Evolutionary conservation across 2,329 filamentous ascomycete genomes (phyloP).

Genomic region (Mariannaea sp.): DNA sequence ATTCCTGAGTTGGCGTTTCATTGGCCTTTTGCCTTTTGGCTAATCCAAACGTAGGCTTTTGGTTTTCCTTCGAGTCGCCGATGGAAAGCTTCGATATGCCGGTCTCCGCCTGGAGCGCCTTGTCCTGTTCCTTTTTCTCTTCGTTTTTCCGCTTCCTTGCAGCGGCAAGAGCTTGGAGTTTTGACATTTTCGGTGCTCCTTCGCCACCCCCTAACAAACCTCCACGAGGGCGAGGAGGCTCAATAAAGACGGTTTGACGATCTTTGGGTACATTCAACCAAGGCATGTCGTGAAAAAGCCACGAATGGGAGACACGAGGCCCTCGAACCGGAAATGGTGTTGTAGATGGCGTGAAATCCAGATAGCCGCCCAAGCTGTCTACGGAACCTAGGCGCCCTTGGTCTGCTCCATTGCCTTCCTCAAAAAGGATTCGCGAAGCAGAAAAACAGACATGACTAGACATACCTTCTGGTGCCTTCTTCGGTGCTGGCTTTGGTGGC

Average conservation of each 20-base stretch:
- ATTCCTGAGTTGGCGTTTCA: constrained; percentile 2
- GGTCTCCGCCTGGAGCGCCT: constrained; percentile 33
- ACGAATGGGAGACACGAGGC: constrained; percentile 43
- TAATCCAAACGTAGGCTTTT: constrained; percentile 15
- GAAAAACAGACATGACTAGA: constrained; percentile 42
- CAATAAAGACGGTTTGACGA: constrained; percentile 68
- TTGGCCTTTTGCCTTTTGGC: constrained; percentile 35
- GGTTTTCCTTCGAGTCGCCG: constrained; percentile 41
- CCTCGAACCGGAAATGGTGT: constrained; percentile 26
- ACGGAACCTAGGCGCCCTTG: constrained; percentile 28
- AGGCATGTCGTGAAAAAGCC: constrained; percentile 81
- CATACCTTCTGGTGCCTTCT: constrained; percentile 52
- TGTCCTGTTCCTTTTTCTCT: constrained; percentile 53
- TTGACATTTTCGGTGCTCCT: constrained; percentile 74
- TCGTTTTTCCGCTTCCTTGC: constrained; percentile 82
- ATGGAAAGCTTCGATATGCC: constrained; percentile 42
- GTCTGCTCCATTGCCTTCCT: constrained; percentile 42
- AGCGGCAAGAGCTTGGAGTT: constrained; percentile 87
- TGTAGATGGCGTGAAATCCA: constrained; percentile 5
- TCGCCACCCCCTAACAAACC: constrained; percentile 80
- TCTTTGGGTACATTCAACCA: constrained; percentile 77
- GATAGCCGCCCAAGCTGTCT: constrained; percentile 10
- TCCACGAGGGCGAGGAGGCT: constrained; percentile 58
- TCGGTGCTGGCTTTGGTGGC: constrained; percentile 48
- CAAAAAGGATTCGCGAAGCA: constrained; percentile 33